phyloP scores from a whole-genome alignment of 345 rosid genomes.

The Moricandia arvensis region DNA sequence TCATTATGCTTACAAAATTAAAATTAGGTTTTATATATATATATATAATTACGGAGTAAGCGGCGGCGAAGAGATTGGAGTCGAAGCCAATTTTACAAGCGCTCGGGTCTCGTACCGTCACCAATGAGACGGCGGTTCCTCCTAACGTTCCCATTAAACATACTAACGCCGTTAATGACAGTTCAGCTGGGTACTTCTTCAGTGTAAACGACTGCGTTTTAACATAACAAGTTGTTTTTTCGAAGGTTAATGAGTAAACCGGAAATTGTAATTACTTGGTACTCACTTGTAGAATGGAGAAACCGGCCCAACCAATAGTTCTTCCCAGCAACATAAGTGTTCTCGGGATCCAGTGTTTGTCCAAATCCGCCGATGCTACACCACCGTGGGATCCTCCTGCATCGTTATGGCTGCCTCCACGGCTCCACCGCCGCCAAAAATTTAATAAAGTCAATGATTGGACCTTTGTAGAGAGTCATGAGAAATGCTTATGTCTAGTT shows the following conservation, averaged over 20 bases:
- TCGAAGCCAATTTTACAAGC: slow-evolving; percentile 82
- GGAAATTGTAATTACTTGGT: background rate
- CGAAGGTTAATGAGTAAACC: slow-evolving; percentile 17
- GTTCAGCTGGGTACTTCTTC: slow-evolving; percentile 80
- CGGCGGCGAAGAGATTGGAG: slow-evolving; percentile 70
- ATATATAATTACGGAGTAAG: slow-evolving; percentile 85
- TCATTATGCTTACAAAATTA: too few relatives aligned
- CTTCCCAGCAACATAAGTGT: slow-evolving; percentile 66
- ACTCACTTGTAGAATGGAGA: slow-evolving; percentile 81
- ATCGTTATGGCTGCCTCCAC: slow-evolving; percentile 25
- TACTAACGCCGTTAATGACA: slow-evolving; percentile 71
- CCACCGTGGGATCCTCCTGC: slow-evolving; percentile 39
- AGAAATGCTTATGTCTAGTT: slow-evolving; percentile 69
- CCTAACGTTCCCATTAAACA: slow-evolving; percentile 82
- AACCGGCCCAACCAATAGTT: slow-evolving; percentile 71
- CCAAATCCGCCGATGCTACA: slow-evolving; percentile 31
- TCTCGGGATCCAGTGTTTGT: slow-evolving; percentile 66
- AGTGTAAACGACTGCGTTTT: slow-evolving; percentile 69
- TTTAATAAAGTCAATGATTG: slow-evolving; percentile 52
- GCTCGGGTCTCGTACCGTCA: slow-evolving; percentile 68
- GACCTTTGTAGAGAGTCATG: slow-evolving; percentile 94
- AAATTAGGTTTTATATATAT: too few relatives aligned
- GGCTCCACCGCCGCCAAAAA: slow-evolving; percentile 41
- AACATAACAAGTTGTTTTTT: background rate
- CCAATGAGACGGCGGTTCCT: slow-evolving; percentile 56